Base-by-base conservation (phyloP, 768 basidiomycete genomes). In the Trametes sanguinea region DNA sequence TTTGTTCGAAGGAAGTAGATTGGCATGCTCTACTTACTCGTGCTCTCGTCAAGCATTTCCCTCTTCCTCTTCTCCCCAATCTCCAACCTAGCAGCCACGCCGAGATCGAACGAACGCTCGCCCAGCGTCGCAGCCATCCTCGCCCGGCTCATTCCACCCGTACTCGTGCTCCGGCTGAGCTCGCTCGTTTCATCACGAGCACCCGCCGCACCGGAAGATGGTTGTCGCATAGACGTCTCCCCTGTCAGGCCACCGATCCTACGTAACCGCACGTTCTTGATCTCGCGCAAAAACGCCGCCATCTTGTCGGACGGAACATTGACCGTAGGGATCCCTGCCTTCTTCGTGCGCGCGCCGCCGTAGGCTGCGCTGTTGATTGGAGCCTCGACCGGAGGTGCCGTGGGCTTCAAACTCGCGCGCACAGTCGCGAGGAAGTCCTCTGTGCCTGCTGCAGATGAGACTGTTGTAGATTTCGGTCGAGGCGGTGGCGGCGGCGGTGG, bases 261-360 rank as follows among this genome's bases (percentile, higher is more conserved):
- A 63, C 83, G 81, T 53, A 93, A 68, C 51, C 86, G 78, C 29
- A 85, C 88, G 1, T 83, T 87, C 78, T 91, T 92, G 80, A 93
- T 85, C 72, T 93, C 91, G 6, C 76, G 85, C 64, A 93, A 73
- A 68, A 93, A 93, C 1, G 87, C 89, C 0, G 87, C 88, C 88
- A 93, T 91, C 71, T 92, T 89, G 63, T 92, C 91, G 2, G 87
- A 81, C 0, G 89, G 81, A 9, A 93, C 79, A n/a, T 87, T 88
- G 10, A 92, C 78, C 0, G 88, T 85, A 0, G 90, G 86, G 60
- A 83, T 81, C 6, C 87, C 87, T 13, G 81, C 72, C 54, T 83
- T 82, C 56, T 69, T 75, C 39, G 72, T 58, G 40, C 77, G 79
- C 13, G 74, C 65, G 5, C 73, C 69, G 22, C 61, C 61, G 29